Base-by-base conservation (phyloP, 179 eudicot species). In the Camellia oleifera region DNA sequence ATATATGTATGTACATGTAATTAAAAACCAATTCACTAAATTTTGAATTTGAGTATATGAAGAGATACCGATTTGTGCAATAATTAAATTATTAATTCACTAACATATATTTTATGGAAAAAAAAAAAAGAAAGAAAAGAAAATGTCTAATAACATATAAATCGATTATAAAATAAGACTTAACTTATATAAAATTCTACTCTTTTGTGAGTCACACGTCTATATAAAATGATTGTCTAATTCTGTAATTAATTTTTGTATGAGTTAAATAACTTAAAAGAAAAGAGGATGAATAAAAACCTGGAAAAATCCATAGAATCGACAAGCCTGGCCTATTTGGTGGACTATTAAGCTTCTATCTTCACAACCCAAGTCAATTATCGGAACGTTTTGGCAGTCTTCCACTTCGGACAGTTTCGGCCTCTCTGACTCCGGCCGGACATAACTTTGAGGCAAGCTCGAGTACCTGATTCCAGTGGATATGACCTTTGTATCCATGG, bases 231-330 rank as follows among this genome's bases (percentile, higher is more conserved):
- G 40, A 32, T 32, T 32, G 40, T 32, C 40, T 32, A 32, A 32
- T 32, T 32, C 40, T 32, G 2, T 32, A 32, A 32, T 32, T 32
- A 26, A 26, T 26, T 32, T 32, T 32, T 32, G 2, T 32, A 32
- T 1, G 40, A 32, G 40, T 32, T 32, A 1, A 32, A 32, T 32
- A 32, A 32, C 40, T 32, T 32, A 32, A 32, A 58, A 13, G 4
- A 13, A 58, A 15, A 13, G 63, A 2, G 62, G 62, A 57, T 58
- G 63, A 58, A 13, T 14, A 44, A 67, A 7, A 7, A 93, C 98
- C 94, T 94, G 97, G 64, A 94, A 92, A 63, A 92, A 89, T 3
- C 98, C 98, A 54, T 84, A 89, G 1, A 61, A 2, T 0, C 60
- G 71, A 79, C 95, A 92, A 75, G 98, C 98, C 64, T 86, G 65